Base-by-base conservation (phyloP, 2,329 filamentous ascomycete genomes). In the Microcyclospora tardicrescens region DNA sequence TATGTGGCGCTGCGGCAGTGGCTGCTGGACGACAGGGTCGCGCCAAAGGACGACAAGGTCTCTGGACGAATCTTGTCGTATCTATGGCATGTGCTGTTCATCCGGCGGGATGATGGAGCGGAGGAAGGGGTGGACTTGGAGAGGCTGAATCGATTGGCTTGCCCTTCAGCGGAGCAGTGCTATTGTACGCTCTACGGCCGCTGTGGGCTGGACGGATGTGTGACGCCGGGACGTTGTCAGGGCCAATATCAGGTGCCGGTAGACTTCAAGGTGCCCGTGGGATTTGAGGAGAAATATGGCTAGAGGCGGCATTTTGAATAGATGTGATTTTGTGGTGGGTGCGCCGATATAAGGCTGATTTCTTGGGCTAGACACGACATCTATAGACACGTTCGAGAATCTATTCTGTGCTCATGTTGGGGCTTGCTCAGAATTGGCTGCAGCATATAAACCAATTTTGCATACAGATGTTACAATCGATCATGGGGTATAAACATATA, bases 1-100 rank as follows among this genome's bases (percentile, higher is more conserved):
- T 73, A 73, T 47, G 48, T 68, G 11, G 69, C 50, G 16, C 36
- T 74, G 37, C 59, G 71, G 29, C 65, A 72, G 44, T 75, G 72
- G 72, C 53, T 75, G 28, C 54, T 69, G 6, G 66, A 69, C 49
- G 62, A 42, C 3, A 42, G 46, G 16, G 37, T 36, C 2, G 50
- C 64, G 16, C 64, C 62, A 6, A 41, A 42, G 2, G 64, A 68
- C 48, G 66, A 69, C 38, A 51, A 54, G 16, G 38, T 51, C n/a
- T 42, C 50, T 2, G 57, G 67, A 0, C 54, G 67, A n/a, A 63
- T 70, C 14, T 16, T 69, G 43, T 67, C 64, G 4, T 69, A 70
- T 43, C 33, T 69, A 6, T 70, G 67, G 67, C 67, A 69, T 43
- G 63, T 70, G 33, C 37, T 70, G 15, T 70, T 70, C 44, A 45